Evolutionary conservation across 2,329 filamentous ascomycete genomes (phyloP).

Genomic region (Epichloe festucae): DNA sequence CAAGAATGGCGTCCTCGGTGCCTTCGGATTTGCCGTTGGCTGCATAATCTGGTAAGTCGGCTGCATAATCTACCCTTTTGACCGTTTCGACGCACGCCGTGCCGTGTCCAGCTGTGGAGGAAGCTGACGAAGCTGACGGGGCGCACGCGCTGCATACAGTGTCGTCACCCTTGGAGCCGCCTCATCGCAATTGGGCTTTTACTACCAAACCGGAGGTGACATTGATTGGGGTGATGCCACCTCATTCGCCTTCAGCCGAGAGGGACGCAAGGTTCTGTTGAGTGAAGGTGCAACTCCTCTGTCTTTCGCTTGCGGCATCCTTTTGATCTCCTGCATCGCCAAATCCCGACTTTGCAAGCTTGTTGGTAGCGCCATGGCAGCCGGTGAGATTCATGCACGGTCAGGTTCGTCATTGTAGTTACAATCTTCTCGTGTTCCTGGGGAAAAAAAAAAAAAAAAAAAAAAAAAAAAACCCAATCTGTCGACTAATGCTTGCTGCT

Average conservation of each 20-base stretch:
- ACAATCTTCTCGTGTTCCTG: background rate
- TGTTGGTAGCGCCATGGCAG: constrained; percentile 12
- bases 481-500: background rate
- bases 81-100: no score
- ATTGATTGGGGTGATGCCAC: constrained; percentile 20
- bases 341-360: constrained; percentile 13
- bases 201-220: constrained; percentile 18
- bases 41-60: constrained; percentile 15
- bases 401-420: constrained; percentile 11
- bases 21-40: constrained; percentile 11
- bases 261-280: constrained; percentile 19
- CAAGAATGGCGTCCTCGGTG: constrained; percentile 11
- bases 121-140: background rate
- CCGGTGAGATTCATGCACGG: constrained; percentile 9
- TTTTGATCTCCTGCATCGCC: constrained; percentile 13
- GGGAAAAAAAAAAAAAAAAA: background rate
- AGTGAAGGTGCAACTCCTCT: constrained; percentile 16
- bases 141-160: constrained; percentile 9
- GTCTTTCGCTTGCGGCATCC: constrained; percentile 10
- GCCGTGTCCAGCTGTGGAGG: background rate
- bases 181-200: constrained; percentile 20
- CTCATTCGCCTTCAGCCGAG: constrained; percentile 17
- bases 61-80: background rate
- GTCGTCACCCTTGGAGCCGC: constrained; percentile 16
- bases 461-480: background rate